Evolutionary conservation across 352 stramenopile species (phyloP).

Genomic region (Globisporangium abappressorium): DNA sequence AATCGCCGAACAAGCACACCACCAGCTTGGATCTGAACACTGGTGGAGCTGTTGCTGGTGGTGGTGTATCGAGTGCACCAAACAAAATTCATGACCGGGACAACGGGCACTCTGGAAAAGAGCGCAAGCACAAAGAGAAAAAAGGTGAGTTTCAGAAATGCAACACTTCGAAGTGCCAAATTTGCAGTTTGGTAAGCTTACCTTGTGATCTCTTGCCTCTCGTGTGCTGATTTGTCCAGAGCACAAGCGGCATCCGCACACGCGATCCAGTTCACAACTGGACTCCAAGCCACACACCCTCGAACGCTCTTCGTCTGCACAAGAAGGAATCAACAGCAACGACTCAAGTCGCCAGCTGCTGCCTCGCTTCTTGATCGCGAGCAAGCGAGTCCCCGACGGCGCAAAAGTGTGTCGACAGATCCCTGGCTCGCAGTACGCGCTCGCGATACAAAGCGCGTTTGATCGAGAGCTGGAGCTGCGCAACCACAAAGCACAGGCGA

Average conservation of each 20-base stretch:
- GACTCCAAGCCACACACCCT: not conserved
- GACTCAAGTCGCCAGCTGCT: constrained; percentile 28
- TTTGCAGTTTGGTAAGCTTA: not conserved
- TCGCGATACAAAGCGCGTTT: constrained; percentile 31
- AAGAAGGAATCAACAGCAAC: constrained; percentile 1
- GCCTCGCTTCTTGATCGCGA: constrained; percentile 49
- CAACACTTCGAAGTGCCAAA: not conserved
- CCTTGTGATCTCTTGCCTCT: not conserved
- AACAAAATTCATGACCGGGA: not conserved
- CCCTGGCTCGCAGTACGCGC: constrained; percentile 20
- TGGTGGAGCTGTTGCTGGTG: not conserved
- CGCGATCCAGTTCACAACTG: constrained; percentile 2
- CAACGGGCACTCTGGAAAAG: not conserved
- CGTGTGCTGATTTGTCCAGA: not conserved
- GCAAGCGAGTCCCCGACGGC: constrained; percentile 17
- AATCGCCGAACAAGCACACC: not conserved
- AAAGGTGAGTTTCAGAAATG: not conserved
- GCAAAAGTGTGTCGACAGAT: constrained; percentile 13
- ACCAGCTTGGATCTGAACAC: not conserved
- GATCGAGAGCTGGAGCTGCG: constrained; percentile 27
- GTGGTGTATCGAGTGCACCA: not conserved
- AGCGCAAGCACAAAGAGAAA: constrained; percentile 8
- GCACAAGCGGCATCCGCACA: constrained; percentile 6
- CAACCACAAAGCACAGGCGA: constrained; percentile 8
- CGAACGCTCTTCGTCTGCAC: constrained; percentile 4